Evolutionary conservation across 2,329 filamentous ascomycete species (phyloP).

Genomic region (Volutella citrinella): DNA sequence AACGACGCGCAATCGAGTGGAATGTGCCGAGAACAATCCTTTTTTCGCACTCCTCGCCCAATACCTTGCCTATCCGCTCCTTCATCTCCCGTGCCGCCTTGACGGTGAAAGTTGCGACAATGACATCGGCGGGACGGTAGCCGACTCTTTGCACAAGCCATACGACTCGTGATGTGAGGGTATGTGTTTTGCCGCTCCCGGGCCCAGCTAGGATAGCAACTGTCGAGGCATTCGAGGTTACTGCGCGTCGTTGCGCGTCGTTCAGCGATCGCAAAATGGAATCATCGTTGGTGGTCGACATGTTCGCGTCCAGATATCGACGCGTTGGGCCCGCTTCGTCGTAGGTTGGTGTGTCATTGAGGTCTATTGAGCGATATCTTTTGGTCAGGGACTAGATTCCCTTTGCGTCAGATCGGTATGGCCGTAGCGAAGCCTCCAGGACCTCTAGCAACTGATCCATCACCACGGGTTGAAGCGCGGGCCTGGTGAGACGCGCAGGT

Average conservation of each 20-base stretch:
- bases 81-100: constrained; percentile 95
- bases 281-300: constrained; percentile 24
- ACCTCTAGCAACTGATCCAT: too few relatives aligned
- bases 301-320: constrained; percentile 22
- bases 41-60: constrained; percentile 73
- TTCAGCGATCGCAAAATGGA: constrained; percentile 50
- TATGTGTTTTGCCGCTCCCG: constrained; percentile 88
- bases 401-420: too few relatives aligned
- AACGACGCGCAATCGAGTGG: constrained; percentile 85
- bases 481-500: too few relatives aligned
- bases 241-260: constrained; percentile 52
- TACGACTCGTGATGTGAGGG: constrained; percentile 86
- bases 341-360: constrained; percentile 11
- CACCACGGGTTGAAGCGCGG: too few relatives aligned
- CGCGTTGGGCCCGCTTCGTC: constrained; percentile 13
- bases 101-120: constrained; percentile 96
- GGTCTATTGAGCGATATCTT: too few relatives aligned
- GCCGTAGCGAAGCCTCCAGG: too few relatives aligned
- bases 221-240: constrained; percentile 49
- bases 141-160: constrained; percentile 74
- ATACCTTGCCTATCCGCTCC: constrained; percentile 73
- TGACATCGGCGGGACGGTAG: constrained; percentile 78
- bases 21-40: constrained; percentile 89
- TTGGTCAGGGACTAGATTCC: too few relatives aligned
- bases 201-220: constrained; percentile 67